phyloP scores from a whole-genome alignment of 306 rosid species.

The Clitoria ternatea region DNA sequence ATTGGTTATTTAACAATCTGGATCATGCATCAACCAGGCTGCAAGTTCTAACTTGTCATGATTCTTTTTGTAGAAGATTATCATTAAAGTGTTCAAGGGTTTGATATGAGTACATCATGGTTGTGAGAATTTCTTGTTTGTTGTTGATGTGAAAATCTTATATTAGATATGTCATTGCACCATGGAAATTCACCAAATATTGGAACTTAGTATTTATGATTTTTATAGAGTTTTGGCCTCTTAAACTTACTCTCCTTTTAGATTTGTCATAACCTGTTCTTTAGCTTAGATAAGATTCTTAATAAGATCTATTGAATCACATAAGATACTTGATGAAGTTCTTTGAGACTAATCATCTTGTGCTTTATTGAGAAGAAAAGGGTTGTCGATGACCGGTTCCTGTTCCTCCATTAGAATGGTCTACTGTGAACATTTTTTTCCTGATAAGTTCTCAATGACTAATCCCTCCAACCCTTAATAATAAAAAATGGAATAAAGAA shows the following conservation, averaged over 20 bases:
- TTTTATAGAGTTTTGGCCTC: not conserved
- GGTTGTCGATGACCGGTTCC: constrained; percentile 1
- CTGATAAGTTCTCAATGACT: not conserved
- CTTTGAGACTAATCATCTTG: not conserved
- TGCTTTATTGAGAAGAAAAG: constrained; percentile 7
- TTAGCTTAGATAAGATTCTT: not conserved
- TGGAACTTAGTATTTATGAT: not conserved
- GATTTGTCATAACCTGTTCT: not conserved
- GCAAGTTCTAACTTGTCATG: constrained; percentile 7
- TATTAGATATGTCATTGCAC: constrained; percentile 3
- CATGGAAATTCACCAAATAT: not conserved
- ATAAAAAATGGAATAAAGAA: not conserved
- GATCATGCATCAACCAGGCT: not conserved
- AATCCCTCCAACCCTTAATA: not conserved
- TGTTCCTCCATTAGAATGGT: constrained; percentile 14
- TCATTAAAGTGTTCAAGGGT: constrained; percentile 2
- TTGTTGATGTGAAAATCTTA: not conserved
- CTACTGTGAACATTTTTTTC: not conserved
- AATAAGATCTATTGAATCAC: not conserved
- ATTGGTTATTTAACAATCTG: not conserved
- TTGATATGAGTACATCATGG: not conserved
- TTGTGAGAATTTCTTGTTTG: constrained; percentile 5
- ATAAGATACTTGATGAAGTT: not conserved
- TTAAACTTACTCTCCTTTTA: not conserved
- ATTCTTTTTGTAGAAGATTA: constrained; percentile 16